Conservation (phyloP, 2,329 filamentous ascomycete species). For the Fusarium nisikadoi region DNA sequence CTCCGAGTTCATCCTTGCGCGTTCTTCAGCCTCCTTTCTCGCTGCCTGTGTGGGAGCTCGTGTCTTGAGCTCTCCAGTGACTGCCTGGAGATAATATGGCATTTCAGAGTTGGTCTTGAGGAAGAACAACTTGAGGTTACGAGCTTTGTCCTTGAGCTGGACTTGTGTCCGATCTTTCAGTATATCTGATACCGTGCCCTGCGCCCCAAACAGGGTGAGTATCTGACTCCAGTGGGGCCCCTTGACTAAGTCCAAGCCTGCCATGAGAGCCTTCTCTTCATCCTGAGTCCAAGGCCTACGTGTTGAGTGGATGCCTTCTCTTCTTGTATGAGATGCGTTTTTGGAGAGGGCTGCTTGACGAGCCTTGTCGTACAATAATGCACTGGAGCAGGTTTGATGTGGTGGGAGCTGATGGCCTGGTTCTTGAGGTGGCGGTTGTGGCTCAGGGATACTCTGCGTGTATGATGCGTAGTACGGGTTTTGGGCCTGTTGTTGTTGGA, state of each 20-base stretch:
- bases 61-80: constrained; percentile 90
- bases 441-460: constrained; percentile 51
- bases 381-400: constrained; percentile 65
- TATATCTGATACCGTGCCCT: constrained; percentile 82
- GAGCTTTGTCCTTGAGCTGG: constrained; percentile 90
- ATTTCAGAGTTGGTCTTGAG: constrained; percentile 92
- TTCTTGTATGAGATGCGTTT: constrained; percentile 63
- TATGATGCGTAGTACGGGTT: constrained; percentile 50
- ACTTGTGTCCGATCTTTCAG: constrained; percentile 91
- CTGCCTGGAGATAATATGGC: constrained; percentile 85
- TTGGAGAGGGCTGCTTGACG: constrained; percentile 68
- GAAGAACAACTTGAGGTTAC: constrained; percentile 91
- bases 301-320: constrained; percentile 68
- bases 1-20: constrained; percentile 66
- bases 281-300: constrained; percentile 88
- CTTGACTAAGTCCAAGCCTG: constrained; percentile 86
- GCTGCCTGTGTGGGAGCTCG: constrained; percentile 80
- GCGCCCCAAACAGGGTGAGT: constrained; percentile 81
- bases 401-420: constrained; percentile 60
- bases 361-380: constrained; percentile 67
- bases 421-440: constrained; percentile 43
- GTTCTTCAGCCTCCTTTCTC: constrained; percentile 73
- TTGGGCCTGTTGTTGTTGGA: constrained; percentile 53
- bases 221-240: constrained; percentile 96
- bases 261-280: constrained; percentile 90